Conservation (phyloP, 164 flowering plant species). For the Kingdonia uniflora region DNA sequence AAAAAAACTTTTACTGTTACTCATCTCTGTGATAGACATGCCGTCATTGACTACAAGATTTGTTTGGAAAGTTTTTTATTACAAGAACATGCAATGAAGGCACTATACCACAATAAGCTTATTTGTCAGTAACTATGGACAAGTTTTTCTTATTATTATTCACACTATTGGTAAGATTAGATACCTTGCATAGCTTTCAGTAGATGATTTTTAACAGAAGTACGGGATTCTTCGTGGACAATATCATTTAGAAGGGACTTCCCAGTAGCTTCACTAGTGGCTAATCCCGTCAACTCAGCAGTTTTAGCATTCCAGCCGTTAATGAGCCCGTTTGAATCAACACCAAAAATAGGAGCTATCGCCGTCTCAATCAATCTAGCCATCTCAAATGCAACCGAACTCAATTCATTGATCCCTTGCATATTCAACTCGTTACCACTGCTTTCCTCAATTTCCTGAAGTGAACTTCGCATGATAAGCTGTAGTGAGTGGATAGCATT, state of each 20-base stretch:
- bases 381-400: constrained; percentile 8
- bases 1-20: too few relatives aligned
- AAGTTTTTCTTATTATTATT: too few relatives aligned
- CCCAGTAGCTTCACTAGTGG: constrained; percentile 1
- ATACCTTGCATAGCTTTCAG: constrained; percentile 7
- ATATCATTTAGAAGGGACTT: constrained; percentile 6
- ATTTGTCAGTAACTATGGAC: too few relatives aligned
- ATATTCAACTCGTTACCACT: background rate
- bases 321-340: constrained; percentile 5
- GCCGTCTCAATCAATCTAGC: constrained; percentile 10
- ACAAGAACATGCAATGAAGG: too few relatives aligned
- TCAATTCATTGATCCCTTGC: constrained; percentile 1
- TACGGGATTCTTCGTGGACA: constrained; percentile 5
- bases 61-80: too few relatives aligned
- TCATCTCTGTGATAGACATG: too few relatives aligned
- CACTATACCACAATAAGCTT: too few relatives aligned
- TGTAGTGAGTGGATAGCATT: constrained; percentile 9
- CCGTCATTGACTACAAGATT: too few relatives aligned
- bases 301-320: constrained; percentile 12
- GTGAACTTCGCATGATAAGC: constrained; percentile 4
- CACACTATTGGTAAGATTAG: background rate
- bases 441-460: background rate
- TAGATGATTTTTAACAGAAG: background rate
- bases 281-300: constrained; percentile 10
- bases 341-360: constrained; percentile 4